Base-by-base conservation (phyloP, 805 yeast genomes). In the Lachancea mirantina region DNA sequence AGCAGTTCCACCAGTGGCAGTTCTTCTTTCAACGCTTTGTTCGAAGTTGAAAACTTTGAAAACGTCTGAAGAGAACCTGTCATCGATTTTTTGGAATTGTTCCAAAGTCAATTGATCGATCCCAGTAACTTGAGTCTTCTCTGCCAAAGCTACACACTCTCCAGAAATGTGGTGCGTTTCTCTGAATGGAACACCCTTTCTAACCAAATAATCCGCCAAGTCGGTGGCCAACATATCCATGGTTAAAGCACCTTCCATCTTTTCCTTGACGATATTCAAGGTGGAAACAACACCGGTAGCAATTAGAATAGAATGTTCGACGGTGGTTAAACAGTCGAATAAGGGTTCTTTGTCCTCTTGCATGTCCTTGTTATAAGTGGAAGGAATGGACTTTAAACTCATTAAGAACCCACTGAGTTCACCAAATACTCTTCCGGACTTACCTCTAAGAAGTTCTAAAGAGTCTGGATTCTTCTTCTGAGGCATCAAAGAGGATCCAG, bases 171-270 rank as follows among this genome's bases (percentile, higher is more conserved):
- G 97, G 65, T 92, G 99, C 1, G 98, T 92, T 64, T 92, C 97
- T 68, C 99, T 84, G 67, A 92, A 92, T 36, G 98, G 98, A 45
- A 92, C 98, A 40, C 98, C 98, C 61, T 81, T 88, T 66, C 96
- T 80, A 32, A 92, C 99, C 45, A 92, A 70, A 60, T 92, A 92
- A 60, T 92, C 99, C 24, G 99, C 99, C 48, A 92, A 72, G 59
- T 92, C 99, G 19, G 99, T 92, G 14, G 98, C 98, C 49, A 92
- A 73, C 98, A 92, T 92, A 62, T 92, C 98, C 95, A 89, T 89
- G 18, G 97, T 88, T 50, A 92, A 72, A 0, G 97, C 89, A 26
- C 71, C 76, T 48, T 69, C 72, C 98, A 92, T 92, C 46, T 70
- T 77, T 34, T 73, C 80, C 42, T 72, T 69, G 48, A 82, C 70